Conservation (phyloP, 768 basidiomycete species). For the Hemileccinum rubropunctum region DNA sequence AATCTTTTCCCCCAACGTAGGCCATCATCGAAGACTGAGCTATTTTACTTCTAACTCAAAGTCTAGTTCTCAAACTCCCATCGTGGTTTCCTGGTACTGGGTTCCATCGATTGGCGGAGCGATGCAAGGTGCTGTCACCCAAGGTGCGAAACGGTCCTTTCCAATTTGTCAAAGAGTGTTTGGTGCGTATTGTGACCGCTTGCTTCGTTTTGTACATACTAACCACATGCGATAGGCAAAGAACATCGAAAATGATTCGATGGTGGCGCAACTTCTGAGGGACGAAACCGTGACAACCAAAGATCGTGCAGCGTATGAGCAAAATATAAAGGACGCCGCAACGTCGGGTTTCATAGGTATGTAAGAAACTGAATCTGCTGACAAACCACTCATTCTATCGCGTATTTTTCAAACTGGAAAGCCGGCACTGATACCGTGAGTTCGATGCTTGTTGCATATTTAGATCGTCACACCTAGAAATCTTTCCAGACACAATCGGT, state of each 20-base stretch:
- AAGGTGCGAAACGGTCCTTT: slow-evolving; percentile 18
- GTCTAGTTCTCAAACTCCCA: slow-evolving; percentile 17
- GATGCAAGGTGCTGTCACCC: slow-evolving; percentile 10
- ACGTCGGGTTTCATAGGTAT: slow-evolving; percentile 19
- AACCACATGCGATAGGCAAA: slow-evolving; percentile 13
- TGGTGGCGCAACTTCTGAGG: slow-evolving; percentile 19
- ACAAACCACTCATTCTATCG: background rate
- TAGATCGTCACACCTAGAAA: background rate
- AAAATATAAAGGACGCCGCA: slow-evolving; percentile 17
- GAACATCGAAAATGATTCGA: slow-evolving; percentile 18
- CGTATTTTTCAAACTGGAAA: background rate
- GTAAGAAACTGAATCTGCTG: background rate
- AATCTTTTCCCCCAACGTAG: slow-evolving; percentile 20
- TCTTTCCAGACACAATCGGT: slow-evolving; percentile 13
- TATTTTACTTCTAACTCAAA: background rate
- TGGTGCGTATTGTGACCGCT: slow-evolving; percentile 7
- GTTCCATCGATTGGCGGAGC: slow-evolving; percentile 7
- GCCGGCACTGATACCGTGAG: slow-evolving; percentile 18
- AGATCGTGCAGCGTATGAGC: slow-evolving; percentile 14
- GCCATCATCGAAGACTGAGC: background rate
- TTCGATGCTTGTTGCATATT: background rate
- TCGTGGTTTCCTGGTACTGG: slow-evolving; percentile 18
- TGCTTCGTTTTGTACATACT: background rate
- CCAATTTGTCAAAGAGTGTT: slow-evolving; percentile 21
- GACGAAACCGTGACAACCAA: background rate